Conservation (phyloP, 306 rosid genomes). For the Cicer cuneatum region DNA sequence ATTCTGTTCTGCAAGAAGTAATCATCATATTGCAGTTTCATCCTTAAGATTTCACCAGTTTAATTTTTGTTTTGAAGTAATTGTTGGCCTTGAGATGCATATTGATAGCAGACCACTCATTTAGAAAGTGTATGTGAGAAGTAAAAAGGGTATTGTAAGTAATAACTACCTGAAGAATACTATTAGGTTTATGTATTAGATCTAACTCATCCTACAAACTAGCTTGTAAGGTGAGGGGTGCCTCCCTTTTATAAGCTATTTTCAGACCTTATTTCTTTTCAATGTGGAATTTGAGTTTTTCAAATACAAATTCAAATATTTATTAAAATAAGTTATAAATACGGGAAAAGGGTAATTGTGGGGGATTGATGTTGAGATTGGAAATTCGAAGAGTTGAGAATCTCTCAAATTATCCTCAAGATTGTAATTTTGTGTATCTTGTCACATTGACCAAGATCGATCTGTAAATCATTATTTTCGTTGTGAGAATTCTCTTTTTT, state of each 20-base stretch:
- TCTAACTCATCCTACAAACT: no score
- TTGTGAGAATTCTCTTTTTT: neutral
- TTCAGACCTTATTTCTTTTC: no score
- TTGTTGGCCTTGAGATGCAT: conserved; percentile 36
- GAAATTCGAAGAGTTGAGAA: neutral
- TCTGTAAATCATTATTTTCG: neutral
- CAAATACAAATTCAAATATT: neutral
- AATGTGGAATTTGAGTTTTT: no score
- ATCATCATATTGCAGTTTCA: conserved; percentile 22
- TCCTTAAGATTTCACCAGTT: conserved; percentile 4
- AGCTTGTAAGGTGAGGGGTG: no score
- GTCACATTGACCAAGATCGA: neutral
- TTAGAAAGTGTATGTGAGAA: neutral
- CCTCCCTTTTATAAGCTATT: no score
- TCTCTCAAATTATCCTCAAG: conserved; percentile 12
- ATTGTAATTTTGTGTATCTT: neutral
- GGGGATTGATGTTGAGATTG: neutral
- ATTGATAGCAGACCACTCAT: neutral
- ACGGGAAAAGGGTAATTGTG: neutral
- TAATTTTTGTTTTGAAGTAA: conserved; percentile 27
- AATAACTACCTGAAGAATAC: neutral
- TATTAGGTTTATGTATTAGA: no score
- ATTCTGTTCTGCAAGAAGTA: conserved; percentile 26
- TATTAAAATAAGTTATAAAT: neutral
- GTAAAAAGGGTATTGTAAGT: neutral